phyloP scores from a whole-genome alignment of 1,139 yeast genomes.

The Pichia sp. region DNA sequence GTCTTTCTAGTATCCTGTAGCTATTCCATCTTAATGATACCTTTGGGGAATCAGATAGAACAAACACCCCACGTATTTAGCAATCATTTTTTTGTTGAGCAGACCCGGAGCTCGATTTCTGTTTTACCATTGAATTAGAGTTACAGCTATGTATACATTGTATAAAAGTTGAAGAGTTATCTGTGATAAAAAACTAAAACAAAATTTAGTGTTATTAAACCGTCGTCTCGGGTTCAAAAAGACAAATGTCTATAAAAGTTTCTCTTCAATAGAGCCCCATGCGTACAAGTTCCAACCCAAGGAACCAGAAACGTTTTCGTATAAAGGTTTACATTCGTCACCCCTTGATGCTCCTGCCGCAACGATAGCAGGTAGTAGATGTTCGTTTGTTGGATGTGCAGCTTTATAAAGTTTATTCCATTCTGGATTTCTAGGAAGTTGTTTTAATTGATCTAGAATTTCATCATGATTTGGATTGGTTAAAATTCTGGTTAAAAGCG shows the following conservation, averaged over 20 bases:
- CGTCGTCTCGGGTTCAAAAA: not conserved
- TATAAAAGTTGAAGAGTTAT: too few relatives aligned
- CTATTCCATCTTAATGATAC: too few relatives aligned
- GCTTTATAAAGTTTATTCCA: conserved; percentile 35
- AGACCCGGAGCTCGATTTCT: too few relatives aligned
- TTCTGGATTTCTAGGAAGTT: conserved; percentile 31
- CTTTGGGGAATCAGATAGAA: too few relatives aligned
- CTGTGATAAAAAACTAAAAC: too few relatives aligned
- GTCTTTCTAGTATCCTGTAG: too few relatives aligned
- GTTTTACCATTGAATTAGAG: too few relatives aligned
- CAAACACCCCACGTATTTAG: too few relatives aligned
- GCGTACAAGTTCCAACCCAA: conserved; percentile 68
- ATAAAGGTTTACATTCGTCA: conserved; percentile 40
- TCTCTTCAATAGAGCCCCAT: conserved; percentile 25
- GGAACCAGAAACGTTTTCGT: conserved; percentile 39
- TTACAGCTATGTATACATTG: too few relatives aligned
- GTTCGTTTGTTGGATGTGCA: conserved; percentile 75
- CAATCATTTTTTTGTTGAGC: too few relatives aligned
- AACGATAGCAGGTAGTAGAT: conserved; percentile 62
- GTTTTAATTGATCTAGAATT: conserved; percentile 31
- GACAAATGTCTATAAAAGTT: not conserved
- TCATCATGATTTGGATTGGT: conserved; percentile 16
- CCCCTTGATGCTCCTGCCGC: conserved; percentile 53
- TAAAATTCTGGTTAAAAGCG: conserved; percentile 37
- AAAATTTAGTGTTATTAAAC: not conserved